phyloP scores from a whole-genome alignment of 202 grass and related monocot genomes.

The Digitaria exilis region DNA sequence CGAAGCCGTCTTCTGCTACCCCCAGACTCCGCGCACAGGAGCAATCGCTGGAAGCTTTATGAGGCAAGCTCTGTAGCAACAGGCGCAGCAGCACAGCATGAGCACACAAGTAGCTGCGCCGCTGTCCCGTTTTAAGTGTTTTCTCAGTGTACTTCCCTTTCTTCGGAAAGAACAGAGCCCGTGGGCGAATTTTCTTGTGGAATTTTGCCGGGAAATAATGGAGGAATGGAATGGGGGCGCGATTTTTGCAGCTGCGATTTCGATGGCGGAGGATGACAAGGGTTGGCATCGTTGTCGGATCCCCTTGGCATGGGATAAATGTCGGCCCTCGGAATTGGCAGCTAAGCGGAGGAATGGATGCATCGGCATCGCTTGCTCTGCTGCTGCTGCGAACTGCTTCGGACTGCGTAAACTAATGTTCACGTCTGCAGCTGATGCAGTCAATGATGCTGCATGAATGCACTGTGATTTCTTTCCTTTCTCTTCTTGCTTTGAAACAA shows the following conservation, averaged over 20 bases:
- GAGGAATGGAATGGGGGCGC: not conserved
- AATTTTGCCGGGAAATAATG: slow-evolving; percentile 29
- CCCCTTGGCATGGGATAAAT: slow-evolving; percentile 44
- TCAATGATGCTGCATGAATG: not conserved
- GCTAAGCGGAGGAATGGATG: slow-evolving; percentile 6
- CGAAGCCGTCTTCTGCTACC: not conserved
- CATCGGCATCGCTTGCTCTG: slow-evolving; percentile 1
- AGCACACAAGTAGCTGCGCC: slow-evolving; percentile 3
- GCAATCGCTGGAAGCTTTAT: not conserved
- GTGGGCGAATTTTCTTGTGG: slow-evolving; percentile 36
- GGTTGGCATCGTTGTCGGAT: slow-evolving; percentile 50
- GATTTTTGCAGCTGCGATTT: slow-evolving; percentile 33
- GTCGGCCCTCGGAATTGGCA: slow-evolving; percentile 49
- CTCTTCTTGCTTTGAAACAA: not conserved
- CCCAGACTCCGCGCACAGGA: not conserved
- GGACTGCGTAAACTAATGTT: not conserved
- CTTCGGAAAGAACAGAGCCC: slow-evolving; percentile 13
- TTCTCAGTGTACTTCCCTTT: not conserved
- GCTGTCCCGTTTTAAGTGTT: slow-evolving; percentile 1
- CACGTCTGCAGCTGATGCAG: not conserved
- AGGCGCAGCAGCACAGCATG: not conserved
- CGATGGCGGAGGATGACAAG: slow-evolving; percentile 20
- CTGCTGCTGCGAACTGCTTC: slow-evolving; percentile 34
- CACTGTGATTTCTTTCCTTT: not conserved
- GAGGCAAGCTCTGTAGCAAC: not conserved